Evolutionary conservation across 148 eudicot species (phyloP), one percentile per base, ranked within the genome.

Genomic region (Rhododendron griersonianum): DNA sequence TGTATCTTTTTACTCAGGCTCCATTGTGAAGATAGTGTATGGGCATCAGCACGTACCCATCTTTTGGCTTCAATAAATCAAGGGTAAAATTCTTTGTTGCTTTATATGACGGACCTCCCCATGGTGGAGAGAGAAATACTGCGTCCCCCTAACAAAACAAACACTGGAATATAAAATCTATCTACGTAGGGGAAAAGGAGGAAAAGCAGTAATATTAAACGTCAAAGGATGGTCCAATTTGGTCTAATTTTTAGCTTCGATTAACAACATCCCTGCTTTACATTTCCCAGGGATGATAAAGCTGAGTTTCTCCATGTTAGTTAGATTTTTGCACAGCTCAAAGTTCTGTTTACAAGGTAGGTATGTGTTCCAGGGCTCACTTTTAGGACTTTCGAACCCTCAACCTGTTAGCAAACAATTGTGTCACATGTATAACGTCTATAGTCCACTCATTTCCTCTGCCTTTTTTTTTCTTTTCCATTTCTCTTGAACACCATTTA

Each of bases 61-160:
- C 91, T 84, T 77, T 89, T 76, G 93, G 93, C 91, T 90, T 91
- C 89, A 90, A 86, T 61, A 86, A 81, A 85, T 91, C 90, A 75
- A 91, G 93, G 33, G 92, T 90, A 50, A 86, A 91, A 39, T 84
- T 87, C 73, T 87, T 87, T 7, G 69, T 85, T 81, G 76, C 55
- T 83, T 81, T 89, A 81, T 91, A 90, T 65, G 92, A 89, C 53
- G 93, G 93, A 77, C 93, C 93, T 5, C 92, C 93, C 93, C 93
- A 91, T 74, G 93, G 93, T 65, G 93, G 93, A 83, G 93, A 86
- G 67, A 91, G 92, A 87, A 91, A 91, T n/a, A 86, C 86, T 65
- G 84, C 87, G 11, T 91, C 90, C 53, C 91, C 93, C 93, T 89
- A 74, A 76, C 19, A 75, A 87, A 87, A 81, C 35, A 76, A 83